phyloP scores from a whole-genome alignment of 331 rosid species.

The Quercus lobata region DNA sequence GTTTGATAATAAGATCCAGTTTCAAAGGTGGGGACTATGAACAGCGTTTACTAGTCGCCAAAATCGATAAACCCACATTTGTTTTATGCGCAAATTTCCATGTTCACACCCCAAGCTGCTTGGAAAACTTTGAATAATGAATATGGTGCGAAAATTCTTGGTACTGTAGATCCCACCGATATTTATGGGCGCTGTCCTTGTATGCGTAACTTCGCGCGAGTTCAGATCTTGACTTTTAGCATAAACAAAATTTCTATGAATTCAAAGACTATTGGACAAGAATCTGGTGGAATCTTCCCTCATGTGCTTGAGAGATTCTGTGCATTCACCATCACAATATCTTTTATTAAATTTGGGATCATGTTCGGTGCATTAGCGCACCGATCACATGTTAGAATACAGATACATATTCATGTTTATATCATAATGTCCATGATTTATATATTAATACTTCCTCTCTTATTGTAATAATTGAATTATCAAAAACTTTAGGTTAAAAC shows the following conservation, averaged over 20 bases:
- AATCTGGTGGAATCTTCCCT: not conserved
- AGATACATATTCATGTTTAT: too few species aligned
- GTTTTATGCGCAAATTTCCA: constrained; percentile 1
- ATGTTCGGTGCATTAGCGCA: too few species aligned
- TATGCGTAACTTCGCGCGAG: not conserved
- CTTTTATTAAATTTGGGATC: too few species aligned
- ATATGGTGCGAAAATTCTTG: not conserved
- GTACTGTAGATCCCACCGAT: not conserved
- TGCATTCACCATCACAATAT: not conserved
- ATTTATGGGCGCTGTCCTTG: not conserved
- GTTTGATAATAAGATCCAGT: not conserved
- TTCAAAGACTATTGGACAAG: not conserved
- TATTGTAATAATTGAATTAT: too few species aligned
- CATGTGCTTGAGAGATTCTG: not conserved
- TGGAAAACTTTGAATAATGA: not conserved
- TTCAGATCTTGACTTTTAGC: not conserved
- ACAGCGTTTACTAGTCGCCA: too few species aligned
- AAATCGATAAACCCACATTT: not conserved
- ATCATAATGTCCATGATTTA: too few species aligned
- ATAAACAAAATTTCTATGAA: too few species aligned
- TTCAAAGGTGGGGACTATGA: not conserved
- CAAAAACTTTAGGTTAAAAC: too few species aligned
- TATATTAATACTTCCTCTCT: too few species aligned
- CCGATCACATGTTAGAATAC: too few species aligned
- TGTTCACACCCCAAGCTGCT: not conserved